phyloP scores from a whole-genome alignment of 2,329 filamentous ascomycete genomes.

The Bertia moriformis region DNA sequence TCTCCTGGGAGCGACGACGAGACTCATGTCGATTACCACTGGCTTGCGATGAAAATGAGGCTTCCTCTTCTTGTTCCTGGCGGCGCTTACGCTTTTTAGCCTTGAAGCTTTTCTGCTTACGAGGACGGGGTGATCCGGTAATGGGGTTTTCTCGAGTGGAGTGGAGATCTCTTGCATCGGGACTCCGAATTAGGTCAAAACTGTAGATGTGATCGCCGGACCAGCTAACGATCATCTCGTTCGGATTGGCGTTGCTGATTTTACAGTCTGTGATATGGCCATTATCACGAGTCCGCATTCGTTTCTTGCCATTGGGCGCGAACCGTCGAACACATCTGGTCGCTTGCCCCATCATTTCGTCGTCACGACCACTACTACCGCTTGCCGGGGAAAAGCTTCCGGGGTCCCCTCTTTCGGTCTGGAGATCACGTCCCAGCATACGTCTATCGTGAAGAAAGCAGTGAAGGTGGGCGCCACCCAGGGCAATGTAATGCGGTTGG shows the following conservation, averaged over 20 bases:
- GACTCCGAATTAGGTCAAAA: conserved; percentile 46
- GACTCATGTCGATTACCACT: conserved; percentile 5
- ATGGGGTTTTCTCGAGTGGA: conserved; percentile 9
- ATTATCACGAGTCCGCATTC: conserved; percentile 34
- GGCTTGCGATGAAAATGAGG: conserved; percentile 7
- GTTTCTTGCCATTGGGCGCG: conserved; percentile 41
- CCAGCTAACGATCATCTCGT: conserved; percentile 56
- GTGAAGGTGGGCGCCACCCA: conserved; percentile 54
- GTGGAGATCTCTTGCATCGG: conserved; percentile 30
- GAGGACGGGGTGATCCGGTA: background rate
- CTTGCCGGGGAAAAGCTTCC: conserved; percentile 21
- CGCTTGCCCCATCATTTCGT: conserved; percentile 39
- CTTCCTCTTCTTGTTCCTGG: conserved; percentile 6
- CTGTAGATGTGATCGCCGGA: conserved; percentile 52
- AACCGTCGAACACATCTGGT: conserved; percentile 54
- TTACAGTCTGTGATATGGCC: conserved; percentile 59
- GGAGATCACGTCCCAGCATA: conserved; percentile 47
- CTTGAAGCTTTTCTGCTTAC: background rate
- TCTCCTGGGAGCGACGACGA: conserved; percentile 13
- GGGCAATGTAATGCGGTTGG: conserved; percentile 55
- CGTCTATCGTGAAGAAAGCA: conserved; percentile 56
- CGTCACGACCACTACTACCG: conserved; percentile 27
- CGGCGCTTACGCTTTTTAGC: conserved; percentile 5
- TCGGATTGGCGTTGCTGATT: conserved; percentile 54
- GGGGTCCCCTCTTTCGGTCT: conserved; percentile 32